Base-by-base conservation (phyloP, 148 eudicot genomes). In the Salicornia ramosissima region DNA sequence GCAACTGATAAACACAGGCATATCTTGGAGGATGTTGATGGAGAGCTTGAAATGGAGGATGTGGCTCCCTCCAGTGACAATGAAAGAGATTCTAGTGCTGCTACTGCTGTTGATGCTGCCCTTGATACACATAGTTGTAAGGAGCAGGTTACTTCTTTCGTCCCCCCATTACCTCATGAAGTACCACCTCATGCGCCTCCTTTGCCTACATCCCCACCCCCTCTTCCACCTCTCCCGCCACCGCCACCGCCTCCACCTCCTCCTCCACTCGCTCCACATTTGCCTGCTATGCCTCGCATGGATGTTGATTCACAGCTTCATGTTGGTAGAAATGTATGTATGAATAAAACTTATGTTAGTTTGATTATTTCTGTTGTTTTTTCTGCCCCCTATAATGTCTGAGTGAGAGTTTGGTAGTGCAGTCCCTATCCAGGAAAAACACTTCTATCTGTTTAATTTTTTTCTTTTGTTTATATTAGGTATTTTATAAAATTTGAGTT, bases 31-130 rank as follows among this genome's bases (percentile, higher is more conserved):
- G 98, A 87, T 77, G 98, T 94, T 75, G 98, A 94, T 74, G 98
- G 98, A 53, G 98, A 94, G 78, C 97, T 94, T 77, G 98, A 94
- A 82, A 94, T 94, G 98, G 98, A 94, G 78, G 98, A 94, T 88
- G 89, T 88, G 64, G 83, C 96, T 58, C 98, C 97, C 67, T 67
- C 82, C 25, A 83, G 86, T 79, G 96, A 83, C 25, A 72, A 46
- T 59, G 86, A 78, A 55, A 74, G 42, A 54, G 67, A 69, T 65
- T 75, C 83, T 51, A 43, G 82, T 60, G 57, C 74, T 50, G 72
- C 65, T 42, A 47, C 61, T 49, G 34, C 64, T 68, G 76, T 47
- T 31, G 70, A 58, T 55, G 31, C 59, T 75, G 70, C 70, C 36
- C 77, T 77, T 56, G 60, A 69, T 64, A 42, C 83, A 67, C 80